phyloP scores from a whole-genome alignment of 768 basidiomycete genomes.

The Daedalea quercina region DNA sequence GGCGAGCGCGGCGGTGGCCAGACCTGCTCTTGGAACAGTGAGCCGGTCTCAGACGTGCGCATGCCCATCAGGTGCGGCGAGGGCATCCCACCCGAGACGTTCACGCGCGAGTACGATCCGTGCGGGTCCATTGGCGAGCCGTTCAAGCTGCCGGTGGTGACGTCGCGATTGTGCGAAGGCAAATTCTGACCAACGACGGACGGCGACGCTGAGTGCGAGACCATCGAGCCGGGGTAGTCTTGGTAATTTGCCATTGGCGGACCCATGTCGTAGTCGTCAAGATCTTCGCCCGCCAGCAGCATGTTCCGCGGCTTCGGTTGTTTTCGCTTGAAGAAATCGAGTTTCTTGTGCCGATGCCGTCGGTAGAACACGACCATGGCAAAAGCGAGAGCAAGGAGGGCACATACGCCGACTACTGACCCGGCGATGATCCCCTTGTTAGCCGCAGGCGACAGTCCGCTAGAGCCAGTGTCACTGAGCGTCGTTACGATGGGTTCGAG shows the following conservation, averaged over 20 bases:
- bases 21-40: slow-evolving; percentile 24
- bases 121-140: slow-evolving; percentile 9
- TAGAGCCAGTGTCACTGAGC: slow-evolving; percentile 2
- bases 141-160: slow-evolving; percentile 5
- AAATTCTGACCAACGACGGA: neutral
- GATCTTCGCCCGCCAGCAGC: slow-evolving; percentile 23
- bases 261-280: slow-evolving; percentile 20
- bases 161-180: no score
- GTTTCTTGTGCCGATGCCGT: slow-evolving; percentile 21
- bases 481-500: slow-evolving; percentile 19
- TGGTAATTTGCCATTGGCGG: slow-evolving; percentile 16
- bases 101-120: slow-evolving; percentile 3
- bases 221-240: slow-evolving; percentile 16
- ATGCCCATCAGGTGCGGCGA: slow-evolving; percentile 17
- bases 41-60: slow-evolving; percentile 23
- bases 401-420: slow-evolving; percentile 22
- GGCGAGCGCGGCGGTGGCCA: slow-evolving; percentile 22
- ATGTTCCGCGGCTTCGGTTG: slow-evolving; percentile 15
- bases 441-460: slow-evolving; percentile 6
- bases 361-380: slow-evolving; percentile 25
- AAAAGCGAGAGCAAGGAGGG: slow-evolving; percentile 19
- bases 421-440: slow-evolving; percentile 25
- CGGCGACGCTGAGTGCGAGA: slow-evolving; percentile 1
- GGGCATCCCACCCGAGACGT: neutral
- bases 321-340: slow-evolving; percentile 18